Conservation (phyloP, 371 early-diverging fungal species). For the Apophysomyces trapeziformis region DNA sequence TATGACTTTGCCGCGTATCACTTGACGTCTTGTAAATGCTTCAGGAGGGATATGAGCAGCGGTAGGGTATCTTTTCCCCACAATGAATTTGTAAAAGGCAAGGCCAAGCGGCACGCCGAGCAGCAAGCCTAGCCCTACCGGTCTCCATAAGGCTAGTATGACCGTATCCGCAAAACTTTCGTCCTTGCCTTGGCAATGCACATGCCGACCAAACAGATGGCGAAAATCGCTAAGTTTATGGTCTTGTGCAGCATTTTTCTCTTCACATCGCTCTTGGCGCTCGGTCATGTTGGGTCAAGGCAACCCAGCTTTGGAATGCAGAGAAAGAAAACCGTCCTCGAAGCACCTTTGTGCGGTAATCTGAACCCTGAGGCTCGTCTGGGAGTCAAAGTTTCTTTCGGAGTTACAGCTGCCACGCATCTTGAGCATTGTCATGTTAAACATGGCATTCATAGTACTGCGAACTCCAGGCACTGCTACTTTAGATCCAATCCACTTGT, state of each 20-base stretch:
- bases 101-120: slow-evolving; percentile 31
- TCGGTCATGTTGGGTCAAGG: not conserved
- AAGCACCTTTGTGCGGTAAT: too few relatives aligned
- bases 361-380: too few relatives aligned
- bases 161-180: slow-evolving; percentile 30
- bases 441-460: too few relatives aligned
- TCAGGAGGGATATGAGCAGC: slow-evolving; percentile 59
- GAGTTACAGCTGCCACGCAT: too few relatives aligned
- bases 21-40: slow-evolving; percentile 34
- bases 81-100: slow-evolving; percentile 23
- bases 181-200: slow-evolving; percentile 5
- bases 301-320: not conserved
- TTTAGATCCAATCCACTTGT: too few relatives aligned
- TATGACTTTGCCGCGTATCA: slow-evolving; percentile 54
- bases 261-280: not conserved
- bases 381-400: too few relatives aligned
- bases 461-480: too few relatives aligned
- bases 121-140: slow-evolving; percentile 21
- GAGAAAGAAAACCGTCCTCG: too few relatives aligned
- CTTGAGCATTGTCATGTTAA: too few relatives aligned
- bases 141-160: slow-evolving; percentile 41
- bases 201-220: not conserved
- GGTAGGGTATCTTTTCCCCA: slow-evolving; percentile 49
- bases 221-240: not conserved
- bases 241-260: not conserved